Percentiles rank a stretch among this genome's conserved stretches.
These are phyloP conservation scores for Yamadazyma olivae DNA, from an alignment of 805 yeast species.

Conservation along the genomic window DNA sequence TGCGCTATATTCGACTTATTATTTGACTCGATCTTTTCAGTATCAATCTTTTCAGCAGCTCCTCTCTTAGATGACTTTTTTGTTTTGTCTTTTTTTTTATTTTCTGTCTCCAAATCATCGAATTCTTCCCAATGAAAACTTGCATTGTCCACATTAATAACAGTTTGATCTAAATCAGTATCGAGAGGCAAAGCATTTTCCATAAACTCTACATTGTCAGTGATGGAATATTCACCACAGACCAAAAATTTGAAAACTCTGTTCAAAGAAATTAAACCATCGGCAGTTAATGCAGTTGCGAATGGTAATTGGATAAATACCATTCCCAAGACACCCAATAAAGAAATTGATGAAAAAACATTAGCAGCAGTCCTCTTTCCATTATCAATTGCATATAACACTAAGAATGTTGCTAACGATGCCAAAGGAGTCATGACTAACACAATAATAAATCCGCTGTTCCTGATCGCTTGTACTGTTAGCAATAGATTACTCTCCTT, in stretches of 20 bases:
- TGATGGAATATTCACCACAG: constrained; percentile 29
- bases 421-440: constrained; percentile 49
- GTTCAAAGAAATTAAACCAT: constrained; percentile 58
- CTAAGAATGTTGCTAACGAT: constrained; percentile 44
- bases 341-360: constrained; percentile 65
- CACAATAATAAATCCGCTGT: constrained; percentile 58
- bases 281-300: constrained; percentile 62
- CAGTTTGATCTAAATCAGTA: constrained; percentile 10
- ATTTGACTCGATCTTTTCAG: not conserved
- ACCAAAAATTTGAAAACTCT: constrained; percentile 55
- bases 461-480: constrained; percentile 62
- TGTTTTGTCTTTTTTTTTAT: constrained; percentile 1
- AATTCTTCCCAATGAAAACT: constrained; percentile 11
- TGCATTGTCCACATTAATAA: constrained; percentile 5
- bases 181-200: constrained; percentile 19
- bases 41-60: constrained; percentile 10
- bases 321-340: constrained; percentile 57
- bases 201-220: constrained; percentile 23
- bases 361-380: constrained; percentile 50
- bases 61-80: constrained; percentile 8
- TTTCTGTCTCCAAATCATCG: constrained; percentile 14
- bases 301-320: constrained; percentile 67
- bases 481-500: constrained; percentile 60
- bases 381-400: constrained; percentile 27
- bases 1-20: not conserved